Percentiles rank a stretch among this genome's conserved stretches.
Conservation (phyloP, 2,329 filamentous ascomycete genomes). For the Fusarium vanettenii region DNA sequence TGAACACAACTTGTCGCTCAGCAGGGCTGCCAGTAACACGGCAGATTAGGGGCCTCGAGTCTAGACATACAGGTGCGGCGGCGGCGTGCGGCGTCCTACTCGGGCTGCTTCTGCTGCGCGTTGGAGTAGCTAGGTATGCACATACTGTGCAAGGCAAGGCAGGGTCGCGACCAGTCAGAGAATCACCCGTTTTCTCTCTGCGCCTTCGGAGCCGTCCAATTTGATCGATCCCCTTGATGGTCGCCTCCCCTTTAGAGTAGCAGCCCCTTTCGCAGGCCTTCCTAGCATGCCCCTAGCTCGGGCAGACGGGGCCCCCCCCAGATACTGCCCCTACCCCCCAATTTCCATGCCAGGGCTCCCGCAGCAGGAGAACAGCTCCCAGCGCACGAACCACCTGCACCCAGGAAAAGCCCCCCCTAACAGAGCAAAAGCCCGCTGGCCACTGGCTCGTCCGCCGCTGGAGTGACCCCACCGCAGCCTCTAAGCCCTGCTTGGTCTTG, state of each 20-base stretch:
- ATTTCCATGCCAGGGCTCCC: slow-evolving; percentile 45
- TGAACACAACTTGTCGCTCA: slow-evolving; percentile 21
- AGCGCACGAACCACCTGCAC: slow-evolving; percentile 38
- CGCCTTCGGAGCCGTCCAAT: slow-evolving; percentile 2
- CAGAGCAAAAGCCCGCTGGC: neutral
- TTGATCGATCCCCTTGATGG: slow-evolving; percentile 4
- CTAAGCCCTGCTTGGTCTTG: slow-evolving; percentile 30
- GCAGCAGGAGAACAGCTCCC: slow-evolving; percentile 34
- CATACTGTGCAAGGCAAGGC: neutral
- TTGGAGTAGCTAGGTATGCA: neutral
- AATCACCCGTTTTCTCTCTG: neutral
- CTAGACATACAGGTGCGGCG: neutral
- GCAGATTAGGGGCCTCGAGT: slow-evolving; percentile 6
- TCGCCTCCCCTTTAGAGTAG: slow-evolving; percentile 4
- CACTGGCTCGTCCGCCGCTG: slow-evolving; percentile 17
- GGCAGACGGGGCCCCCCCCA: slow-evolving; percentile 31
- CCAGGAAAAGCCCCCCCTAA: slow-evolving; percentile 11
- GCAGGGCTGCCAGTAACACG: slow-evolving; percentile 7
- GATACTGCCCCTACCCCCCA: slow-evolving; percentile 34
- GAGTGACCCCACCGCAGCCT: slow-evolving; percentile 21
- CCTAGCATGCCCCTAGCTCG: slow-evolving; percentile 31
- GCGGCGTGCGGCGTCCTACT: neutral
- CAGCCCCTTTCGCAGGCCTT: slow-evolving; percentile 20
- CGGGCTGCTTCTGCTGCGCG: neutral
- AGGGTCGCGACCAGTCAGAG: neutral